A percentile compares a stretch with the other conserved stretches of the same genome.
Evolutionary conservation across 2,329 filamentous ascomycete genomes (phyloP).

Genomic region (Lanzia echinophila): DNA sequence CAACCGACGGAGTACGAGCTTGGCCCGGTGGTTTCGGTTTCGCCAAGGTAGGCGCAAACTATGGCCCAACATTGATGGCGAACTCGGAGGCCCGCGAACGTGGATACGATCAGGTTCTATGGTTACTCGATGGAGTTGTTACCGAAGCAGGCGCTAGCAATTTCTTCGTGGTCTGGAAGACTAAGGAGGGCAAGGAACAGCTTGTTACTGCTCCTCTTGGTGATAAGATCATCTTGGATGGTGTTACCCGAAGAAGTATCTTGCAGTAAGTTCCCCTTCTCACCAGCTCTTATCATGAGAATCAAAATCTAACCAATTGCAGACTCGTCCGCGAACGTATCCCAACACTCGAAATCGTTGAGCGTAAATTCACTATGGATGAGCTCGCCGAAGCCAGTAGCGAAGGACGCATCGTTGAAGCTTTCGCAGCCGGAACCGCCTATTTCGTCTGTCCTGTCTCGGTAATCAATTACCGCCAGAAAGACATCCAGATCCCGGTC

Average conservation of each 20-base stretch:
- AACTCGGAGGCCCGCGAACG: conserved; percentile 65
- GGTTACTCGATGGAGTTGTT: conserved; percentile 77
- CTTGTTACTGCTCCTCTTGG: conserved; percentile 79
- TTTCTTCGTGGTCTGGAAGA: conserved; percentile 80
- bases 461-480: conserved; percentile 59
- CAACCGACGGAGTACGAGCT: conserved; percentile 73
- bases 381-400: conserved; percentile 66
- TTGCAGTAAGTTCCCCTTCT: conserved; percentile 55
- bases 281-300: background rate
- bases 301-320: background rate
- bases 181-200: conserved; percentile 55
- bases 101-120: conserved; percentile 88
- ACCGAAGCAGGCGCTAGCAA: conserved; percentile 91
- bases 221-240: conserved; percentile 78
- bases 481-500: conserved; percentile 57
- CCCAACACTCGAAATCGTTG: conserved; percentile 57
- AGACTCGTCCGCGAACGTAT: conserved; percentile 9
- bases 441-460: conserved; percentile 67
- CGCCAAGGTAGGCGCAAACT: conserved; percentile 91
- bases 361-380: conserved; percentile 74
- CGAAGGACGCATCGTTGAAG: conserved; percentile 74
- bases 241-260: conserved; percentile 77
- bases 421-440: conserved; percentile 82
- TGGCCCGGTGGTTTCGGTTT: conserved; percentile 93
- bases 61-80: conserved; percentile 75